These are phyloP conservation scores for Fusarium xylarioides DNA, from an alignment of 2,329 filamentous ascomycete species.

Conservation along the genomic window DNA sequence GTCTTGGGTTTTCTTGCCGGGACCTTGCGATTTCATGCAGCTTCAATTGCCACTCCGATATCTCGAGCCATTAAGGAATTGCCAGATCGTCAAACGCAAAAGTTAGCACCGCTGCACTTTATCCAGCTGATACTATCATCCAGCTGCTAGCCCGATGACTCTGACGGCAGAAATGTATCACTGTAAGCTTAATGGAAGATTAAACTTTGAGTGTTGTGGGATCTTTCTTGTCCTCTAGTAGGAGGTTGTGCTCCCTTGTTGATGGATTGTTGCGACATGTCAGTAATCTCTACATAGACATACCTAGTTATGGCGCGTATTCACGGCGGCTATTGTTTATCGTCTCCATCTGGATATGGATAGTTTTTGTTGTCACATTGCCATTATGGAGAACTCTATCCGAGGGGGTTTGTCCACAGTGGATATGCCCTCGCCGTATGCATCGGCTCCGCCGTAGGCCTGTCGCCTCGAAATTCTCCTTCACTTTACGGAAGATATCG, in stretches of 20 bases:
- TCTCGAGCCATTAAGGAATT: constrained; percentile 17
- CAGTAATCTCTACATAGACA: constrained; percentile 1
- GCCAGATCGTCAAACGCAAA: constrained; percentile 21
- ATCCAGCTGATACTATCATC: neutral
- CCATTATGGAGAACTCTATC: constrained; percentile 9
- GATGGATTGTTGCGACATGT: constrained; percentile 6
- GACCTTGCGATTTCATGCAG: constrained; percentile 21
- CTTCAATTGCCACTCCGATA: constrained; percentile 2
- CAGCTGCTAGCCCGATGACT: neutral
- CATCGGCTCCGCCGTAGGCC: constrained; percentile 23
- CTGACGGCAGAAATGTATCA: constrained; percentile 1
- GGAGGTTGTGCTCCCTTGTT: neutral
- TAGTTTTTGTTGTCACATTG: constrained; percentile 5
- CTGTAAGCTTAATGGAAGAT: neutral
- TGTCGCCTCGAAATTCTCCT: neutral
- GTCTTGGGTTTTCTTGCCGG: neutral
- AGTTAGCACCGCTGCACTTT: neutral
- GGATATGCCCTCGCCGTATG: constrained; percentile 15
- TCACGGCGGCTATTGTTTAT: constrained; percentile 9
- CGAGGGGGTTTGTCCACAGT: constrained; percentile 27
- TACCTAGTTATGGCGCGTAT: constrained; percentile 10
- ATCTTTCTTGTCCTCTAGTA: neutral
- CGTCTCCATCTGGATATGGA: neutral
- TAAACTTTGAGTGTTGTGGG: neutral
- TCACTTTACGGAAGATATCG: constrained; percentile 7